Percentiles rank a stretch among this genome's conserved stretches.
phyloP scores from a whole-genome alignment of 2,329 filamentous ascomycete species.

The Hypoxylon sp. region DNA sequence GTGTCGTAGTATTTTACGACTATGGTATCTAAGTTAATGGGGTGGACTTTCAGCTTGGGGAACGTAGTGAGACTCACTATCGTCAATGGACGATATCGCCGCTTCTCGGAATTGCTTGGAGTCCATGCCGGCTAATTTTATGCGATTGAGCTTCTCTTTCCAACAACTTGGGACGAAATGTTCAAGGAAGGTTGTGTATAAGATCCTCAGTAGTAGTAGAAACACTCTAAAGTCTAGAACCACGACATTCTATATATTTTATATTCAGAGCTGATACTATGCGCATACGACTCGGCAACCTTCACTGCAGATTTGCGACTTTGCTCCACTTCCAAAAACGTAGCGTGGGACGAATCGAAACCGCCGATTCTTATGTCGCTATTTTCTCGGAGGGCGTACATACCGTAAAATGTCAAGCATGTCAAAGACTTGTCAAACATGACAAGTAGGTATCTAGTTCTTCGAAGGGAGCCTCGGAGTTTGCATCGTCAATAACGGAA shows the following conservation, averaged over 20 bases:
- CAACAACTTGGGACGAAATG: neutral
- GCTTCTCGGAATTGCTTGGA: conserved; percentile 82
- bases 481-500: neutral
- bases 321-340: conserved; percentile 30
- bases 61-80: conserved; percentile 71
- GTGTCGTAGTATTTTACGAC: conserved; percentile 88
- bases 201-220: neutral
- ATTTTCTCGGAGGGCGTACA: conserved; percentile 35
- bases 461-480: neutral
- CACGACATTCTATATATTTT: conserved; percentile 17
- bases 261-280: conserved; percentile 16
- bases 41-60: conserved; percentile 16
- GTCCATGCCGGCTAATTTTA: conserved; percentile 71
- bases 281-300: conserved; percentile 10
- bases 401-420: conserved; percentile 29
- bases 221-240: neutral
- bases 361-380: conserved; percentile 7
- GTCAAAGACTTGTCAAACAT: conserved; percentile 1
- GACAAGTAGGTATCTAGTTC: neutral
- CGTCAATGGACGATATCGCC: conserved; percentile 83
- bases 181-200: neutral
- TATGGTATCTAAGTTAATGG: conserved; percentile 58
- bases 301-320: conserved; percentile 21
- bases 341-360: conserved; percentile 15
- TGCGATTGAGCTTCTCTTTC: neutral